These are phyloP conservation scores for Pseudocercospora musae DNA, from an alignment of 2,329 filamentous ascomycete genomes.

Conservation along the genomic window DNA sequence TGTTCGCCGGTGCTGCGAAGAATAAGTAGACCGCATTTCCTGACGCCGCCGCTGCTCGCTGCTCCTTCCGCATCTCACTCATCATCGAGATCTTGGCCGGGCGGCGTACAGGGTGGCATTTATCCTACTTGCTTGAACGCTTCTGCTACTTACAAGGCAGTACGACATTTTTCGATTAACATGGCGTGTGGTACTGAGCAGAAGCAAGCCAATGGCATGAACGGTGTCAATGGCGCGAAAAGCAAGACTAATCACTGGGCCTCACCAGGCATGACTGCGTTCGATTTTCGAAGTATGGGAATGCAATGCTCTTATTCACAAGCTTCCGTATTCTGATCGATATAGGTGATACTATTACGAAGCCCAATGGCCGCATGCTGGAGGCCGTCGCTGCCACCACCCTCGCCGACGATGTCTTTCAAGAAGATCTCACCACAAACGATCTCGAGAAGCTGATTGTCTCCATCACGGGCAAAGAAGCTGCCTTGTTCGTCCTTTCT, in stretches of 20 bases:
- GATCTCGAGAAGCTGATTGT: slow-evolving; percentile 73
- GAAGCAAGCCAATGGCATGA: slow-evolving; percentile 14
- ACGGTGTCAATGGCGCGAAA: slow-evolving; percentile 20
- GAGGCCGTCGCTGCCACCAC: slow-evolving; percentile 70
- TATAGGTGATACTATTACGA: slow-evolving; percentile 63
- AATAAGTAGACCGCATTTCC: slow-evolving; percentile 15
- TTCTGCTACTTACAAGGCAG: not conserved
- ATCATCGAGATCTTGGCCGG: slow-evolving; percentile 7
- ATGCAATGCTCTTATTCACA: not conserved
- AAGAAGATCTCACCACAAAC: slow-evolving; percentile 75
- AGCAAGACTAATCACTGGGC: slow-evolving; percentile 35
- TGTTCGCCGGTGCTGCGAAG: slow-evolving; percentile 11
- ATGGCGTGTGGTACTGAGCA: slow-evolving; percentile 8
- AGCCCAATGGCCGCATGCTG: slow-evolving; percentile 78
- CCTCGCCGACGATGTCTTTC: slow-evolving; percentile 79
- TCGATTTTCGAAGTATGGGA: slow-evolving; percentile 51
- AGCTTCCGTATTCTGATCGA: not conserved
- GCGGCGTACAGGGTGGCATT: slow-evolving; percentile 7
- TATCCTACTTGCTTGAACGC: slow-evolving; percentile 1
- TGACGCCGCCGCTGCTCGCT: not conserved
- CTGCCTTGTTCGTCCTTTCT: slow-evolving; percentile 75
- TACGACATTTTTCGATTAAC: not conserved
- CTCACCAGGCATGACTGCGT: slow-evolving; percentile 49
- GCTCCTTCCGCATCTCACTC: not conserved
- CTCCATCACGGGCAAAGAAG: slow-evolving; percentile 69